A percentile compares a stretch with the other conserved stretches of the same genome.
These are phyloP conservation scores for Dichotomocladium elegans DNA, from an alignment of 371 early-diverging fungal species.

Conservation along the genomic window DNA sequence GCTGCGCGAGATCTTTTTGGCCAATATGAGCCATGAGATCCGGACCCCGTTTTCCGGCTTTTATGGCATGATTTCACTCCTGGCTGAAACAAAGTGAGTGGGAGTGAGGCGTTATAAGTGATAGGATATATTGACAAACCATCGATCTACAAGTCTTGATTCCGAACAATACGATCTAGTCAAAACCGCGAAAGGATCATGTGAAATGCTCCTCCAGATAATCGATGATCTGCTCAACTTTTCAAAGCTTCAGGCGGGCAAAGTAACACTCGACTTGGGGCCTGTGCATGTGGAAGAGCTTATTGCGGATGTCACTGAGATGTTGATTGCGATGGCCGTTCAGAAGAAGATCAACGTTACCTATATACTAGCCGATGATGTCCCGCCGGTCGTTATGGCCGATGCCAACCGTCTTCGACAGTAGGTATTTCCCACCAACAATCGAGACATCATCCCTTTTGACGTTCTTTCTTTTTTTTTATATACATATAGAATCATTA, in stretches of 20 bases:
- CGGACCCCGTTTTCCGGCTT: constrained; percentile 59
- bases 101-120: neutral
- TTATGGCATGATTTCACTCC: constrained; percentile 54
- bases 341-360: constrained; percentile 45
- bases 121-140: too few species aligned
- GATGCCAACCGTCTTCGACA: constrained; percentile 47
- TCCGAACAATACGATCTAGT: constrained; percentile 57
- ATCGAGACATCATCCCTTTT: neutral
- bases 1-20: constrained; percentile 50
- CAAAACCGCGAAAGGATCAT: constrained; percentile 54
- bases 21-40: constrained; percentile 58
- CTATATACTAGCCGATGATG: constrained; percentile 33
- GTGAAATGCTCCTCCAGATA: constrained; percentile 53
- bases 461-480: neutral
- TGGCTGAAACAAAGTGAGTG: constrained; percentile 39
- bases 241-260: constrained; percentile 61
- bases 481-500: constrained; percentile 16
- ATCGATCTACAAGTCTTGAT: too few species aligned
- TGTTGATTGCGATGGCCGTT: constrained; percentile 50
- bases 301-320: constrained; percentile 52
- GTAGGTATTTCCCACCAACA: constrained; percentile 17
- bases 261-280: constrained; percentile 48
- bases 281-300: constrained; percentile 50
- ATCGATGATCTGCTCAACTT: constrained; percentile 66
- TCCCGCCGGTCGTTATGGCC: constrained; percentile 34